Evolutionary conservation across 2,329 filamentous ascomycete species (phyloP).

Genomic region (Diaporthe australafricana): DNA sequence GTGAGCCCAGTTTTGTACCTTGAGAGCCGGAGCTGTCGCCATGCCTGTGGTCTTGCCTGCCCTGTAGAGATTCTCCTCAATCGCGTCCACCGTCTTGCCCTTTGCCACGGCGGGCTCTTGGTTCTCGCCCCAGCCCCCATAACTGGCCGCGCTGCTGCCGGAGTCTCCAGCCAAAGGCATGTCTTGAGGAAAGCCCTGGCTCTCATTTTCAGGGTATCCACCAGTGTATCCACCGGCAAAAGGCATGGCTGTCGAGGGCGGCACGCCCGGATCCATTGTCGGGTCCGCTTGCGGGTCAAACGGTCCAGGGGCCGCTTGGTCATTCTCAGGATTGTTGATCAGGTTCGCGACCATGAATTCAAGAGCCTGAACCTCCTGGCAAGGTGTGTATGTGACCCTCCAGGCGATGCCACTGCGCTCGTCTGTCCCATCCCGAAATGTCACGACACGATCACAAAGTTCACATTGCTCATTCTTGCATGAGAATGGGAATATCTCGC

Average conservation of each 20-base stretch:
- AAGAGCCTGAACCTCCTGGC: no score
- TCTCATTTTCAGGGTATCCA: neutral
- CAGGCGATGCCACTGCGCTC: no score
- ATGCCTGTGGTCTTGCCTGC: neutral
- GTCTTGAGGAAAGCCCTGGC: neutral
- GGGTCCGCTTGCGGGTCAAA: neutral
- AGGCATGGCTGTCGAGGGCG: neutral
- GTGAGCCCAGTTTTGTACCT: no score
- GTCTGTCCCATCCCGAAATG: no score
- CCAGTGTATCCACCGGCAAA: neutral
- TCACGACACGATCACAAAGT: no score
- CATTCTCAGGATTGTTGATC: neutral
- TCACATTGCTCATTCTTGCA: no score
- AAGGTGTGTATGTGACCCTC: no score
- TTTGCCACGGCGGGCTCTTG: neutral
- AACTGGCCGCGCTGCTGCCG: neutral
- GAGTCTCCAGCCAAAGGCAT: neutral
- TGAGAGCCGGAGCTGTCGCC: neutral
- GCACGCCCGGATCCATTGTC: no score
- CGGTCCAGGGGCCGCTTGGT: neutral
- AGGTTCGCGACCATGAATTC: no score
- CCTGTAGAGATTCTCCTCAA: neutral
- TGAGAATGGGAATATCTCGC: no score
- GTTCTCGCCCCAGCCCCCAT: neutral
- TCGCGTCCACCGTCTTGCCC: neutral